phyloP scores from a whole-genome alignment of 208 protist genomes.

The Histomonas meleagridis region DNA sequence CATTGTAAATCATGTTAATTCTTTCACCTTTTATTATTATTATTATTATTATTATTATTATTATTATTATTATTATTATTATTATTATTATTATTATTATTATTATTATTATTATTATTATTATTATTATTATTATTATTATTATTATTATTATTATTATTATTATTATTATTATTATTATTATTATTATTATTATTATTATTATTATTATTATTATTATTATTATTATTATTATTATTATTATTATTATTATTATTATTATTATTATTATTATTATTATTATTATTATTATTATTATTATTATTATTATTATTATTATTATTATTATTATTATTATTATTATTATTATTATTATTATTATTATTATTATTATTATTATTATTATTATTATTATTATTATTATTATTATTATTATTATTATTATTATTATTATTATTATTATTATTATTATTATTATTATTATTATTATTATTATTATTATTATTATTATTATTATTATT shows the following conservation, averaged over 20 bases:
- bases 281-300: background rate
- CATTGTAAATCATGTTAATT: too few species aligned
- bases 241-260: background rate
- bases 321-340: background rate
- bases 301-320: background rate
- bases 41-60: background rate
- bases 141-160: background rate
- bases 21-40: too few species aligned
- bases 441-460: background rate
- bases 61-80: background rate
- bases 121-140: background rate
- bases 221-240: background rate
- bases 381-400: background rate
- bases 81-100: background rate
- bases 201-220: conserved; percentile 13
- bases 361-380: background rate
- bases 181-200: background rate
- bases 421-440: background rate
- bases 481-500: background rate
- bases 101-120: background rate
- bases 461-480: background rate
- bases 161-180: background rate
- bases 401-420: background rate
- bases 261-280: background rate
- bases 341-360: background rate